Percentiles rank a stretch among this genome's conserved stretches.
Evolutionary conservation across 306 rosid species (phyloP).

Genomic region (Vicia faba): DNA sequence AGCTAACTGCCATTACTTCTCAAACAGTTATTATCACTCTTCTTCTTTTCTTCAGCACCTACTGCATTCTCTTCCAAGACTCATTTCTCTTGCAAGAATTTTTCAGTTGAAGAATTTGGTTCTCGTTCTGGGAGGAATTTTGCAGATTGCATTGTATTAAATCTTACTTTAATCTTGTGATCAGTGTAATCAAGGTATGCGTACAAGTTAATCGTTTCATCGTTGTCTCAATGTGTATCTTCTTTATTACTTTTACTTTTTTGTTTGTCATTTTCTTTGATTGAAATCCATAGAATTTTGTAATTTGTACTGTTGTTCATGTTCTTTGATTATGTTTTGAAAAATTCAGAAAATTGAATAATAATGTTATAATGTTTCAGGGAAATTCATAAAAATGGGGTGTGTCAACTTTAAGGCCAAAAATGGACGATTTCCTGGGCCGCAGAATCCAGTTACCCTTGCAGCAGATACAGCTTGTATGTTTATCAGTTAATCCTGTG

Average conservation of each 20-base stretch:
- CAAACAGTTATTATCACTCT: neutral
- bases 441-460: neutral
- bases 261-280: neutral
- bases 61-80: neutral
- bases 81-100: neutral
- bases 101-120: neutral
- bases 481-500: neutral
- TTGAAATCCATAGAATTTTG: neutral
- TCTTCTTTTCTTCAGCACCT: too few relatives aligned
- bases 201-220: neutral
- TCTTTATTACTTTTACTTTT: neutral
- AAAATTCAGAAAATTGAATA: neutral
- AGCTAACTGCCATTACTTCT: neutral
- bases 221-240: neutral
- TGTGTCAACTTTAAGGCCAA: neutral
- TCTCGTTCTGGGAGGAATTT: neutral
- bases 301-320: neutral
- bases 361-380: neutral
- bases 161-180: neutral
- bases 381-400: neutral
- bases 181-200: neutral
- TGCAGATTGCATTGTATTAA: neutral
- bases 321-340: neutral
- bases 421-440: neutral
- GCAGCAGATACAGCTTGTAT: neutral